phyloP scores from a whole-genome alignment of 768 basidiomycete genomes.

The Lactarius vividus region DNA sequence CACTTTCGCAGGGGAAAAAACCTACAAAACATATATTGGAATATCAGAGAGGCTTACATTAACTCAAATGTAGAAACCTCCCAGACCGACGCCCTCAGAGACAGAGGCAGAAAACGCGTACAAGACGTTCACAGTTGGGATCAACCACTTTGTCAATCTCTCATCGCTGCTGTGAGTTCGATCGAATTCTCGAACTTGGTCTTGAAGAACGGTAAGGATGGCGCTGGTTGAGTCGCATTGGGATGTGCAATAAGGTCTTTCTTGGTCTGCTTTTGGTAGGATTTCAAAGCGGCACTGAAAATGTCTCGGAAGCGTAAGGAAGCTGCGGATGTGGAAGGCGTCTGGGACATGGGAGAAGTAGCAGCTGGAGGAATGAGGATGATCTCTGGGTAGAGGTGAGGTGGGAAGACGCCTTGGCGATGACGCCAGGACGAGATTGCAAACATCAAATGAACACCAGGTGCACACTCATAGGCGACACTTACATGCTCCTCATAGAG shows the following conservation, averaged over 20 bases:
- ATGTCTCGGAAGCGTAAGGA: background rate
- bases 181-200: background rate
- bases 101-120: background rate
- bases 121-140: background rate
- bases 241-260: background rate
- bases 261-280: too few species aligned
- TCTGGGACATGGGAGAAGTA: background rate
- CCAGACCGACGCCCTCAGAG: background rate
- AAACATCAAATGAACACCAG: too few species aligned
- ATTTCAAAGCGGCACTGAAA: background rate
- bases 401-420: too few species aligned
- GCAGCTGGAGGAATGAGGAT: background rate
- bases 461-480: too few species aligned
- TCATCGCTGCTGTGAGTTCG: background rate
- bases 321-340: background rate
- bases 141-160: background rate
- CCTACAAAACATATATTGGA: background rate
- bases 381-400: too few species aligned
- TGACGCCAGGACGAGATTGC: too few species aligned
- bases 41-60: background rate
- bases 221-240: background rate
- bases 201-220: background rate
- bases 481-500: too few species aligned
- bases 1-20: background rate
- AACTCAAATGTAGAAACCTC: background rate